Conservation (phyloP, 441 rosid genomes). For the Populus hybrid region DNA sequence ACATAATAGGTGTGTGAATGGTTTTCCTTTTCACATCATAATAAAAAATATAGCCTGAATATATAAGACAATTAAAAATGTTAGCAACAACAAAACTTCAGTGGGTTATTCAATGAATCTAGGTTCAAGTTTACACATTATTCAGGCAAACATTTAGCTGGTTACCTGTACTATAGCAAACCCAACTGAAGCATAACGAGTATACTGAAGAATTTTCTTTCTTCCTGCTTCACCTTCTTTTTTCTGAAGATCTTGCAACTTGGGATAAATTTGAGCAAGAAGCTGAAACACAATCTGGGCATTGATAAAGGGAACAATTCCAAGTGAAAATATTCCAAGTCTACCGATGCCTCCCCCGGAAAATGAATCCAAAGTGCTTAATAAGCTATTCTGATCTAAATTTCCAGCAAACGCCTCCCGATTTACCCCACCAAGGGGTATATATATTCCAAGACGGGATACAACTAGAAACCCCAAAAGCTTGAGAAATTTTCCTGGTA, state of each 20-base stretch:
- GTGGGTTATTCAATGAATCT: neutral
- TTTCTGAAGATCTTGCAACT: slow-evolving; percentile 98
- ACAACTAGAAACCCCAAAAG: slow-evolving; percentile 81
- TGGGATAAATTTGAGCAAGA: slow-evolving; percentile 92
- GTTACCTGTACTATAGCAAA: slow-evolving; percentile 83
- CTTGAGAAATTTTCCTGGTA: slow-evolving; percentile 90
- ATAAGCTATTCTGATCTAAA: slow-evolving; percentile 84
- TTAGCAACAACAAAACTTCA: slow-evolving; percentile 13
- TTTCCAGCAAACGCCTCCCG: slow-evolving; percentile 88
- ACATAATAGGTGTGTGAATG: neutral
- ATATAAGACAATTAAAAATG: neutral
- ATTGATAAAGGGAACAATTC: slow-evolving; percentile 96
- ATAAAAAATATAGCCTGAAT: neutral
- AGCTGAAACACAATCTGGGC: slow-evolving; percentile 98
- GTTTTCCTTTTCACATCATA: neutral
- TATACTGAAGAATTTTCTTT: slow-evolving; percentile 89
- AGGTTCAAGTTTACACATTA: slow-evolving; percentile 1
- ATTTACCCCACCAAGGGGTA: slow-evolving; percentile 95
- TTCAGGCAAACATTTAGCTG: slow-evolving; percentile 2
- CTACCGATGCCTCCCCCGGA: slow-evolving; percentile 99
- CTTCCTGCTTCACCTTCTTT: slow-evolving; percentile 99
- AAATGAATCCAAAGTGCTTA: slow-evolving; percentile 93
- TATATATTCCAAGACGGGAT: slow-evolving; percentile 88
- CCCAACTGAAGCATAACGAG: slow-evolving; percentile 91
- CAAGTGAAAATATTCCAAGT: slow-evolving; percentile 94